Base-by-base conservation (phyloP, 805 yeast genomes). In the Candida boidinii region DNA sequence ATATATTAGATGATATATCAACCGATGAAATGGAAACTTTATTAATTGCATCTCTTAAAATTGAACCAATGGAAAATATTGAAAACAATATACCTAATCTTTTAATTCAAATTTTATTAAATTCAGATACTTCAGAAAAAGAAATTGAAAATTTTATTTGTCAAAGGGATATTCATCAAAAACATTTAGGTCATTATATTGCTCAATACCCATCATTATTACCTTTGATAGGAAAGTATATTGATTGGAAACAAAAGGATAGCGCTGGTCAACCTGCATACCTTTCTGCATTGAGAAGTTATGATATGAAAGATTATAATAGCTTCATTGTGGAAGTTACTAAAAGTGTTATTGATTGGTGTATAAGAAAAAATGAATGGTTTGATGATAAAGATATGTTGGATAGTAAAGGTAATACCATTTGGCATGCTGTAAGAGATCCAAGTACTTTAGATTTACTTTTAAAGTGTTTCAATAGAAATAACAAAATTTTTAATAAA, bases 181-280 rank as follows among this genome's bases (percentile, higher is more conserved):
- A 94, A 32, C 67, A 77, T 2, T 61, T 76, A 5, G 96, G 88
- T 0, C 96, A 88, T 51, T 78, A 80, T 42, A 51, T 86, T 13
- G 73, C 76, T 39, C 76, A 78, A 42, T 65, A 74, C 29, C 58
- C 68, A 15, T 57, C 63, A 3, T 53, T 82, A 1, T 66, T 85
- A 11, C 48, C 58, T 1, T 48, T 45, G 12, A 51, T 86, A 9
- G 94, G 94, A 0, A 50, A 50, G 2, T 67, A 61, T 28, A 58
- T 87, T 5, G 65, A 83, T 45, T 90, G 96, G 96, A 64, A 61
- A 6, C 50, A 56, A 11, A 68, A 68, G 32, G 96, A 88, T 49
- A 40, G 46, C 10, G 73, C 70, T 38, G 73, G 78, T 0, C 84
- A 82, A 44, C 84, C 96, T 0, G 94, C 96, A 0, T 57, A 90